Evolutionary conservation across 176 grass and related monocot species (phyloP).

Genomic region (Lolium multiflorum): DNA sequence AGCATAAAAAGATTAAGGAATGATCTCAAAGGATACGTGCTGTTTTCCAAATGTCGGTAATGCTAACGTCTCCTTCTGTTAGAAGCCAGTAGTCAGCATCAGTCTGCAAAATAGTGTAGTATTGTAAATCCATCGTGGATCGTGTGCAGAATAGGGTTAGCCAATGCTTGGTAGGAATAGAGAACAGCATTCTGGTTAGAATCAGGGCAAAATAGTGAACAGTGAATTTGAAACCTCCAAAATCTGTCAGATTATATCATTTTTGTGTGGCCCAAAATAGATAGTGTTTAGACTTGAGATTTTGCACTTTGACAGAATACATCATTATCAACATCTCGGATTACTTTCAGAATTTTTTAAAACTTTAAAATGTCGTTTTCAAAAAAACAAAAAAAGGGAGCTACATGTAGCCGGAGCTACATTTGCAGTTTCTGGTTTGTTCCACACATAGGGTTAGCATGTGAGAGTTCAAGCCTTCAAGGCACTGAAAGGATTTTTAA

Average conservation of each 20-base stretch:
- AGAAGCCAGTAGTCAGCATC: constrained; percentile 95
- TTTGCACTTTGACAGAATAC: too few species aligned
- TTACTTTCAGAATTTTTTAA: too few species aligned
- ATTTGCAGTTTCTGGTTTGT: not conserved
- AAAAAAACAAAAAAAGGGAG: too few species aligned
- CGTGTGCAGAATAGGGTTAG: not conserved
- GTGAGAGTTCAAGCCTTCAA: not conserved
- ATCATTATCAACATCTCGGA: too few species aligned
- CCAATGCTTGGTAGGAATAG: not conserved
- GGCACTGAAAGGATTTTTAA: constrained; percentile 22
- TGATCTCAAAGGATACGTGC: constrained; percentile 78
- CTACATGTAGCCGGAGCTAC: too few species aligned
- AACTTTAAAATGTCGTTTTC: too few species aligned
- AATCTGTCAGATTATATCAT: too few species aligned
- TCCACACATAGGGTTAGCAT: constrained; percentile 17
- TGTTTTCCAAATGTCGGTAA: constrained; percentile 86
- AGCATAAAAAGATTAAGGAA: constrained; percentile 9
- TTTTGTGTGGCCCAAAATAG: too few species aligned
- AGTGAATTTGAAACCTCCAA: too few species aligned
- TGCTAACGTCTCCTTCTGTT: constrained; percentile 85
- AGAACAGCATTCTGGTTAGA: not conserved
- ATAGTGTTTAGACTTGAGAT: too few species aligned
- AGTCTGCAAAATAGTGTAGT: constrained; percentile 67
- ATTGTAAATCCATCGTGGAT: constrained; percentile 17
- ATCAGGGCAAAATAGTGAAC: not conserved